Percentiles rank a stretch among this genome's conserved stretches.
Conservation (phyloP, 2,329 filamentous ascomycete genomes). For the Fusarium stilboides region DNA sequence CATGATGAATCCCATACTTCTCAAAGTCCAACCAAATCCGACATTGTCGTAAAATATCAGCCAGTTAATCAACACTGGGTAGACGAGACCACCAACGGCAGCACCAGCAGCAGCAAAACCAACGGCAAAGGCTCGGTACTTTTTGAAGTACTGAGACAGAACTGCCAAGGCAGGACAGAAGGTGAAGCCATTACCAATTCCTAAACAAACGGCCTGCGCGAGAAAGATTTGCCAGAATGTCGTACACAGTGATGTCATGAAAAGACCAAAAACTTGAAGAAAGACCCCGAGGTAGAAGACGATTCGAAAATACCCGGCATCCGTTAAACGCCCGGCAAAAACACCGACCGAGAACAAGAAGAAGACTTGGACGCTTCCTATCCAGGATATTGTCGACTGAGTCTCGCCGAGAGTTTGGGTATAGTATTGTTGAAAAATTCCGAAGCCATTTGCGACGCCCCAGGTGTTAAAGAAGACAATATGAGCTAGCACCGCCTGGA, state of each 20-base stretch:
- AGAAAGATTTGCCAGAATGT: constrained; percentile 66
- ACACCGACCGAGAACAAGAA: constrained; percentile 60
- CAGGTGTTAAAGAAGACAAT: constrained; percentile 62
- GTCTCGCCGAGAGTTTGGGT: constrained; percentile 52
- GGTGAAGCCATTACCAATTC: constrained; percentile 68
- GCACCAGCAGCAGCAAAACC: constrained; percentile 72
- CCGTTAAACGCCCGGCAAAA: constrained; percentile 60
- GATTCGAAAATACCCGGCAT: constrained; percentile 60
- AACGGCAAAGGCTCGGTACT: constrained; percentile 69
- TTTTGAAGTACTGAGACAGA: constrained; percentile 74
- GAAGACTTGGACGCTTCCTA: constrained; percentile 62
- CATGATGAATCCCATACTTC: constrained; percentile 64
- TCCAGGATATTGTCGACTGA: constrained; percentile 61
- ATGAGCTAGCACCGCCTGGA: constrained; percentile 54
- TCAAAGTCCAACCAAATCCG: constrained; percentile 70
- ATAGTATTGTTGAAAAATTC: constrained; percentile 64
- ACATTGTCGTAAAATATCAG: constrained; percentile 61
- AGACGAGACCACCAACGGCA: constrained; percentile 68
- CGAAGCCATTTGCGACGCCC: constrained; percentile 64
- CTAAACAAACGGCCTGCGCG: constrained; percentile 64
- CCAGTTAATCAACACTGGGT: constrained; percentile 63
- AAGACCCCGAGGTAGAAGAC: constrained; percentile 57
- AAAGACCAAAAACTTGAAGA: constrained; percentile 61
- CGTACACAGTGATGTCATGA: constrained; percentile 59
- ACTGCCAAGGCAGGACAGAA: constrained; percentile 73